phyloP scores from a whole-genome alignment of 257 asterid species.

The Jacaranda mimosifolia region DNA sequence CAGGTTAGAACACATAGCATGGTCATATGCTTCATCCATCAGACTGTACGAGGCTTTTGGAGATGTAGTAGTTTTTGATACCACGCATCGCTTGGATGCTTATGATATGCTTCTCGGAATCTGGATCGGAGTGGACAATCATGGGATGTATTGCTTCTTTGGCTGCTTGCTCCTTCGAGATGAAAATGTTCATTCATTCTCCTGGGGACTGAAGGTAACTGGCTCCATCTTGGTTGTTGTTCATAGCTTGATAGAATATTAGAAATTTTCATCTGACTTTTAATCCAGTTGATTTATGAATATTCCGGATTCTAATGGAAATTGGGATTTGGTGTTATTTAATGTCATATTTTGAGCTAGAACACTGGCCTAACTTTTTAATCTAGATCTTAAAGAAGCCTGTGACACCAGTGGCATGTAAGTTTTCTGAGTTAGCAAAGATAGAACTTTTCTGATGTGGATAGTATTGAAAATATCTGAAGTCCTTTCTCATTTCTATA shows the following conservation, averaged over 20 bases:
- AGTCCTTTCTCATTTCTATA: constrained; percentile 19
- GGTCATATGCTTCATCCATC: constrained; percentile 65
- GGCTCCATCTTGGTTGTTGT: constrained; percentile 5
- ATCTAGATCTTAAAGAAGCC: constrained; percentile 23
- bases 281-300: constrained; percentile 15
- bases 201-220: constrained; percentile 70
- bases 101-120: constrained; percentile 70
- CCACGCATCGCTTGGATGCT: constrained; percentile 61
- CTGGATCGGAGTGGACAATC: constrained; percentile 75
- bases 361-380: background rate
- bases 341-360: constrained; percentile 3
- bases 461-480: background rate
- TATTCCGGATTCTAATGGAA: background rate
- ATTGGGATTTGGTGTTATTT: constrained; percentile 3
- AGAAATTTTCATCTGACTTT: background rate
- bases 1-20: constrained; percentile 61
- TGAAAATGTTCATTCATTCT: constrained; percentile 65
- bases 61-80: constrained; percentile 66
- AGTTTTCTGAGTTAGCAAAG: constrained; percentile 4
- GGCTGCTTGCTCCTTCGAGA: constrained; percentile 71
- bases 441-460: background rate
- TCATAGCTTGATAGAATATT: constrained; percentile 5
- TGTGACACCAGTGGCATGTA: constrained; percentile 1
- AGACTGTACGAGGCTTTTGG: constrained; percentile 59
- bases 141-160: constrained; percentile 66